Evolutionary conservation across 2,329 filamentous ascomycete species (phyloP).

Genomic region (Colletotrichum tofieldiae): DNA sequence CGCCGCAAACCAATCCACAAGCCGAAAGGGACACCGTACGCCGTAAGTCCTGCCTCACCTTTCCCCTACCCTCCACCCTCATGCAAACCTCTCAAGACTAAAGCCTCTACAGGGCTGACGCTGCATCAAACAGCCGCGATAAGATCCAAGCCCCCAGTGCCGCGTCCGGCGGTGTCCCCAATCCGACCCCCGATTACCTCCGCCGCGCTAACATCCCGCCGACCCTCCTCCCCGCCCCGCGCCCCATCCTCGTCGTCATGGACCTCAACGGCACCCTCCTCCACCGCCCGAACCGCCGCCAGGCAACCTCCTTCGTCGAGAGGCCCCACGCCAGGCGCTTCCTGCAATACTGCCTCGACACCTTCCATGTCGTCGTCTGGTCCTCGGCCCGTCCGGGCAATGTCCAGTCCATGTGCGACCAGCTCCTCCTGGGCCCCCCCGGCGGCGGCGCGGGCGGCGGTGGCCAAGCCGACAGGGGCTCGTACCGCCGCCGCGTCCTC

Average conservation of each 20-base stretch:
- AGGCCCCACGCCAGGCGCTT: slow-evolving; percentile 81
- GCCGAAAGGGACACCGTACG: slow-evolving; percentile 12
- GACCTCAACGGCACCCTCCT: slow-evolving; percentile 96
- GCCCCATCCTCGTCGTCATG: slow-evolving; percentile 84
- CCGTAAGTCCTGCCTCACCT: slow-evolving; percentile 10
- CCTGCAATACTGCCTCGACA: slow-evolving; percentile 79
- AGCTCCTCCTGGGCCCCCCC: slow-evolving; percentile 67
- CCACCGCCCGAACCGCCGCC: slow-evolving; percentile 72
- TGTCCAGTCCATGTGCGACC: slow-evolving; percentile 76
- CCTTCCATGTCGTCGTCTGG: slow-evolving; percentile 90
- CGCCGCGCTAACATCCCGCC: slow-evolving; percentile 64
- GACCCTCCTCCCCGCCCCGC: slow-evolving; percentile 60
- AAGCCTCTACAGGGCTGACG: background rate
- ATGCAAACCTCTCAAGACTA: background rate
- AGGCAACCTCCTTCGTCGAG: slow-evolving; percentile 68
- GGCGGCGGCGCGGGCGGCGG: background rate
- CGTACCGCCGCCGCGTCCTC: slow-evolving; percentile 70
- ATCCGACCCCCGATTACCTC: slow-evolving; percentile 75
- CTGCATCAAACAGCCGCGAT: slow-evolving; percentile 31
- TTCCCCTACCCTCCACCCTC: background rate
- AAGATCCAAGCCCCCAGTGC: slow-evolving; percentile 50
- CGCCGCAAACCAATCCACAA: slow-evolving; percentile 1
- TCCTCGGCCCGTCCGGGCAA: slow-evolving; percentile 86
- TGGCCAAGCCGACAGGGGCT: slow-evolving; percentile 44
- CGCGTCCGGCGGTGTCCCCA: slow-evolving; percentile 72